Conservation (phyloP, 192 early-diverging fungal genomes). For the Spinellus fusiger region DNA sequence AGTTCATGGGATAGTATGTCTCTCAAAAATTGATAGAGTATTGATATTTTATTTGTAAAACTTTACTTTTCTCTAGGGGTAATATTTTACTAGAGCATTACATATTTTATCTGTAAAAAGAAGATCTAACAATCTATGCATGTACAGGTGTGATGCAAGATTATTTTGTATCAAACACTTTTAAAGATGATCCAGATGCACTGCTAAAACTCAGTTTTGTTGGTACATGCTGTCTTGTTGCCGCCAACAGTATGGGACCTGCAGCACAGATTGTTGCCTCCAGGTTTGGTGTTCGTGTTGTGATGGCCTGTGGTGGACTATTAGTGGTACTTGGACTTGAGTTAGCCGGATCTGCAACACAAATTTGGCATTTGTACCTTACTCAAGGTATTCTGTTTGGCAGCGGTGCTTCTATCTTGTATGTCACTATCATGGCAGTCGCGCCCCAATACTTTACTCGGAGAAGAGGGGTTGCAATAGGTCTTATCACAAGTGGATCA, state of each 20-base stretch:
- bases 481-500: slow-evolving; percentile 53
- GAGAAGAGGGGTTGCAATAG: slow-evolving; percentile 48
- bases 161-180: slow-evolving; percentile 21
- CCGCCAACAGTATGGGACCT: slow-evolving; percentile 13
- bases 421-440: slow-evolving; percentile 20
- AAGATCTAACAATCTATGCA: neutral
- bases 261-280: slow-evolving; percentile 13
- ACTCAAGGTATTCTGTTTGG: slow-evolving; percentile 56
- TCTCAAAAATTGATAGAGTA: neutral
- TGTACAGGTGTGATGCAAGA: slow-evolving; percentile 27
- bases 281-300: slow-evolving; percentile 4
- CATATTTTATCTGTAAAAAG: neutral
- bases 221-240: slow-evolving; percentile 12
- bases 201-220: slow-evolving; percentile 23
- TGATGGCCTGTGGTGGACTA: slow-evolving; percentile 8
- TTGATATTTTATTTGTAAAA: neutral
- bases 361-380: slow-evolving; percentile 58
- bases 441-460: slow-evolving; percentile 55
- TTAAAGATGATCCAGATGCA: slow-evolving; percentile 6
- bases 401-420: slow-evolving; percentile 30
- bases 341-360: slow-evolving; percentile 12
- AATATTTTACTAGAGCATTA: neutral
- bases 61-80: neutral
- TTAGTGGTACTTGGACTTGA: slow-evolving; percentile 11
- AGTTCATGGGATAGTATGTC: too few species aligned